Evolutionary conservation across 106 monocot genomes (phyloP), one percentile per base, ranked within the genome.

Genomic region (Dendrobium chrysotoxum): DNA sequence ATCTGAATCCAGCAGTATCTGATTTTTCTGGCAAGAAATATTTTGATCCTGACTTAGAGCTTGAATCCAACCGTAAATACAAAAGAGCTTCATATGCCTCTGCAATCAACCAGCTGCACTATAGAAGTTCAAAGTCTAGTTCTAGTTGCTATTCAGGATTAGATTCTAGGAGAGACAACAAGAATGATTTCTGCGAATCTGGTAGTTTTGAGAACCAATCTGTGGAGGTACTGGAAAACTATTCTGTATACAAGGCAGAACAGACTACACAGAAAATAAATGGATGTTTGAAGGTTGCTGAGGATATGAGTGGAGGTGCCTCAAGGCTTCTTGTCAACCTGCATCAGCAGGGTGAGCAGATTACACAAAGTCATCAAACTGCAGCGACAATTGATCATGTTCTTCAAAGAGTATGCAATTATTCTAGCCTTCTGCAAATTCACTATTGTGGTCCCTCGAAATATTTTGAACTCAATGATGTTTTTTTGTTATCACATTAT

Each of bases 301-400:
- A 76, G 39, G 76, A 76, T 10, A 76, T 76, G 47, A 45, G 46
- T 13, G 76, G 25, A 46, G 46, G 16, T 25, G 42, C 76, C 3
- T 76, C 76, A 20, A 76, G 76, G 76, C 21, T 35, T 45, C 42
- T 76, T 25, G 46, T 76, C 46, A 76, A 42, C 3, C 28, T 76
- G 16, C 76, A 76, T 76, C 76, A 76, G 46, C 76, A 76, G 45
- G 76, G 46, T 20, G 76, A 76, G 16, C 76, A 76, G 76, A 76
- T 76, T 46, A 45, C 46, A 11, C 76, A 42, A 18, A 76, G 46
- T 16, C 76, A 76, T 25, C 26, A 40, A 28, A 47, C 76, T 25
- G 76, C 76, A 25, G n/a, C 76, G 1, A 46, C 13, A 7, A 47
- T 76, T 28, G 76, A 76, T 26, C 45, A 76, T n/a, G 46, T 45